These are phyloP conservation scores for Stramenopiles sp. DNA, from an alignment of 352 stramenopile species.

Conservation along the genomic window DNA sequence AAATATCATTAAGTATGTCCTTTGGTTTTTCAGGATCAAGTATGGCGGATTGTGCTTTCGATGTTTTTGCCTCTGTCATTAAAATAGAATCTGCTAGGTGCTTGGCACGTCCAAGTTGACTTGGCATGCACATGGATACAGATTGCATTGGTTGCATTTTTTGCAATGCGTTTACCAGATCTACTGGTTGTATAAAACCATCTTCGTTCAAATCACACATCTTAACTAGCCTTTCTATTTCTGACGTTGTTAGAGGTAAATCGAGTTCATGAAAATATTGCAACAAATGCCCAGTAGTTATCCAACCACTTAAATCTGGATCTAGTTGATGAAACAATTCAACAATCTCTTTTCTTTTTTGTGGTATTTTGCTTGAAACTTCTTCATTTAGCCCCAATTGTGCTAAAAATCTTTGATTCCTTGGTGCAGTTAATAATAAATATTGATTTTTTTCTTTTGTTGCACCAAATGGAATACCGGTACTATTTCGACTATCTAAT, in stretches of 20 bases:
- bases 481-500: neutral
- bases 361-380: neutral
- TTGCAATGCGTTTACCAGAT: neutral
- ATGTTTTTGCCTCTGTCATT: neutral
- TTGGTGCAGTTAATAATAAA: neutral
- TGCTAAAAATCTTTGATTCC: neutral
- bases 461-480: neutral
- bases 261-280: neutral
- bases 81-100: neutral
- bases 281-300: neutral
- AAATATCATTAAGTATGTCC: neutral
- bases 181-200: neutral
- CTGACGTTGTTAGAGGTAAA: neutral
- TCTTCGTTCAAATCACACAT: constrained; percentile 1
- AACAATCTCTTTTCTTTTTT: neutral
- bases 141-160: neutral
- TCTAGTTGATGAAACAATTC: neutral
- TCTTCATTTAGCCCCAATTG: neutral
- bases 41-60: neutral
- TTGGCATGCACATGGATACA: neutral
- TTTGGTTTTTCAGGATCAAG: neutral
- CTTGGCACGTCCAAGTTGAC: neutral
- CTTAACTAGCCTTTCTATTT: neutral
- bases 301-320: neutral
- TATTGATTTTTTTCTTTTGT: neutral